phyloP scores from a whole-genome alignment of 805 yeast species.

The Saccharomyces paradoxus region DNA sequence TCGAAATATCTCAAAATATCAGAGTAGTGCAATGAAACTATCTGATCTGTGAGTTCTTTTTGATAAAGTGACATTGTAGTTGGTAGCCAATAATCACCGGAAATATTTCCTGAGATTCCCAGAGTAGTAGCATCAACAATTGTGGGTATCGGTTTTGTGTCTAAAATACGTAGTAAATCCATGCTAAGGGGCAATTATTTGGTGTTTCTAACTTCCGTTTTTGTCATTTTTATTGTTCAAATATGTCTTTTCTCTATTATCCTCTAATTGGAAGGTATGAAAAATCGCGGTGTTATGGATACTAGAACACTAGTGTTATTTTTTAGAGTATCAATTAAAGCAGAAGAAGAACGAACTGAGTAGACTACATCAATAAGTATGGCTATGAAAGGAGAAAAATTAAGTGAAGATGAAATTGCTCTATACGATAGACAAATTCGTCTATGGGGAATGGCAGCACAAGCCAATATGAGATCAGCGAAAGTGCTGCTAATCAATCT shows the following conservation, averaged over 20 bases:
- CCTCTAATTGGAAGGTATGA: background rate
- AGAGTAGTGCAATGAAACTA: slow-evolving; percentile 82
- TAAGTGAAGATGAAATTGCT: slow-evolving; percentile 68
- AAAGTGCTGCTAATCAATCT: slow-evolving; percentile 61
- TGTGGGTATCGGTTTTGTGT: slow-evolving; percentile 78
- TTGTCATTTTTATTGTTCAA: background rate
- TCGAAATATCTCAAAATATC: slow-evolving; percentile 86
- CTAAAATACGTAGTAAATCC: slow-evolving; percentile 71
- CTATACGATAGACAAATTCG: slow-evolving; percentile 91
- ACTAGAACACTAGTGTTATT: background rate
- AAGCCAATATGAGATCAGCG: slow-evolving; percentile 63
- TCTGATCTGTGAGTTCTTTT: slow-evolving; percentile 82
- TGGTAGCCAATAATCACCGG: slow-evolving; percentile 66
- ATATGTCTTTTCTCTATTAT: background rate
- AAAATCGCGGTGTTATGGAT: background rate
- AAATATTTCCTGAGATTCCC: slow-evolving; percentile 25
- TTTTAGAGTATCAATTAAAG: background rate
- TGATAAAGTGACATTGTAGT: slow-evolving; percentile 83
- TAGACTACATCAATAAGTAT: background rate
- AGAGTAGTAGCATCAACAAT: slow-evolving; percentile 52
- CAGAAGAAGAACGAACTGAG: background rate
- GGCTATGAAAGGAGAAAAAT: slow-evolving; percentile 5
- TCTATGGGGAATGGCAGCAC: slow-evolving; percentile 94
- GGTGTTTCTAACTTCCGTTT: background rate
- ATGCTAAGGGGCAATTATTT: slow-evolving; percentile 27